phyloP scores from a whole-genome alignment of 371 early-diverging fungal species.

The Mortierella sp. region DNA sequence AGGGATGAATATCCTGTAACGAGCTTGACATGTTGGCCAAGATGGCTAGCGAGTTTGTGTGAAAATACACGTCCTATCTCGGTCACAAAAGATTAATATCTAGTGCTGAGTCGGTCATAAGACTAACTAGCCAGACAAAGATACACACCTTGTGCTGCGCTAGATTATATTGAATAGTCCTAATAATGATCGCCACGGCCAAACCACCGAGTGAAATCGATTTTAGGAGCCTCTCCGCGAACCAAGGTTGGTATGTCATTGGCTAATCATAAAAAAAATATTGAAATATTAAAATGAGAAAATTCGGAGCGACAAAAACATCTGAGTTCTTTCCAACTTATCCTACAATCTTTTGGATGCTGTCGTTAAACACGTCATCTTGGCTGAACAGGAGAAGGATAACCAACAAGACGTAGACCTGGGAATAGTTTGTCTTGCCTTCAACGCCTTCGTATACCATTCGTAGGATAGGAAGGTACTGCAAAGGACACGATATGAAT shows the following conservation, averaged over 20 bases:
- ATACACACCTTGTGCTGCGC: conserved; percentile 70
- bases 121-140: neutral
- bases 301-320: no score
- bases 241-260: conserved; percentile 76
- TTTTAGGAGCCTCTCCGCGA: conserved; percentile 78
- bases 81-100: neutral
- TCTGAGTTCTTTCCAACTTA: neutral
- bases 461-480: conserved; percentile 79
- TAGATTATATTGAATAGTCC: conserved; percentile 77
- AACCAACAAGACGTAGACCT: conserved; percentile 75
- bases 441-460: conserved; percentile 78
- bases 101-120: neutral
- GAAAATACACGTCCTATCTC: conserved; percentile 73
- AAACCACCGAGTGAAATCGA: conserved; percentile 78
- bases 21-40: conserved; percentile 77
- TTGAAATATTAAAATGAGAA: neutral
- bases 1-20: conserved; percentile 73
- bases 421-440: conserved; percentile 70
- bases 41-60: conserved; percentile 75
- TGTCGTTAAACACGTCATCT: conserved; percentile 80
- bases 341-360: conserved; percentile 80
- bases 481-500: conserved; percentile 18
- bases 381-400: conserved; percentile 77
- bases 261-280: conserved; percentile 46
- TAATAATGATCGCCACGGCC: conserved; percentile 71